Conservation (phyloP, 2,329 filamentous ascomycete species). For the Podosphaera xanthii region DNA sequence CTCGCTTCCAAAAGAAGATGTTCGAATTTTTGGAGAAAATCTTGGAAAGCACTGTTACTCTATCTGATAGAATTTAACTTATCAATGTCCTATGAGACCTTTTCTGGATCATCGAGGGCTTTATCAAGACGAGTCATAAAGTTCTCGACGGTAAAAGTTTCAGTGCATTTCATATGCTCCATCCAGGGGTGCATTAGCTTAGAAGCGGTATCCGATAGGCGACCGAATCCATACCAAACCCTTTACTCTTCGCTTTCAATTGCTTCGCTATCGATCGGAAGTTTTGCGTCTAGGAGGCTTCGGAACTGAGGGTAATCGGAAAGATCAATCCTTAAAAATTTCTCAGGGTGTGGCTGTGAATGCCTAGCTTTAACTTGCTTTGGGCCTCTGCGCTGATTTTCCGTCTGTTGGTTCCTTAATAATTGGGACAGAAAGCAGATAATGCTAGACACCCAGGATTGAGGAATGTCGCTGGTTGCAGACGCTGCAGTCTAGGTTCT, state of each 20-base stretch:
- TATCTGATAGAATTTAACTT: neutral
- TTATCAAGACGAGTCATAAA: neutral
- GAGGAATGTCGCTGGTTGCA: neutral
- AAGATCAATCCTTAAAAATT: neutral
- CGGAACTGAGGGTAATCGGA: neutral
- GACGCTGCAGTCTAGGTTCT: neutral
- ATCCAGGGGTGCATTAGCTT: neutral
- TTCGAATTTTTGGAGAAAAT: neutral
- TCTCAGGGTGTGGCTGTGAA: neutral
- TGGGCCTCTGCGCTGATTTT: neutral
- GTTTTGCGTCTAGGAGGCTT: neutral
- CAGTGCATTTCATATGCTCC: neutral
- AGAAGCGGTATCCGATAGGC: neutral
- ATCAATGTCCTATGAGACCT: neutral
- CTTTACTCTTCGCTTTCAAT: neutral
- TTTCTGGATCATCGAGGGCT: neutral
- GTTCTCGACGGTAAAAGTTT: neutral
- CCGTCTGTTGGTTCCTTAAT: neutral
- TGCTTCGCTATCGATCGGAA: neutral
- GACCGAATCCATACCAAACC: neutral
- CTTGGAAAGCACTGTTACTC: neutral
- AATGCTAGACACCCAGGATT: neutral
- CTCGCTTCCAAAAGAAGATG: neutral
- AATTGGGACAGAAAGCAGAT: neutral
- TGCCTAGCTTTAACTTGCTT: neutral